These are phyloP conservation scores for Vitis hybrid DNA, from an alignment of 177 flowering plant genomes.

Conservation along the genomic window DNA sequence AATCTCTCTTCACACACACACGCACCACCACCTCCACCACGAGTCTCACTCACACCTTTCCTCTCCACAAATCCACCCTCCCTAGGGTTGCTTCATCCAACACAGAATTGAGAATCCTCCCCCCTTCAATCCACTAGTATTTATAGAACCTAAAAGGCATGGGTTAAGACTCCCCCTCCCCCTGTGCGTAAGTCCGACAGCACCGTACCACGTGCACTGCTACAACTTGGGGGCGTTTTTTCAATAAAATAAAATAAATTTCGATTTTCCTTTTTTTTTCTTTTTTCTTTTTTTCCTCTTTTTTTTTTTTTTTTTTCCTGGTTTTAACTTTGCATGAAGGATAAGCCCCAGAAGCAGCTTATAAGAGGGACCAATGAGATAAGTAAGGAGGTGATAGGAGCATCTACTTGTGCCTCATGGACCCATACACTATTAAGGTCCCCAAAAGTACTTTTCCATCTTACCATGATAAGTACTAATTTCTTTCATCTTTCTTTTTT, in stretches of 20 bases:
- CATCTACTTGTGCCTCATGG: background rate
- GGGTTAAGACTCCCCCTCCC: constrained; percentile 3
- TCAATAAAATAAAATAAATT: no score
- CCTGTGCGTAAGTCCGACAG: background rate
- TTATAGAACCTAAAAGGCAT: no score
- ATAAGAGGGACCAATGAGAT: constrained; percentile 7
- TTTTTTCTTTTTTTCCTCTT: background rate
- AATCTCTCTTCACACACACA: constrained; percentile 12
- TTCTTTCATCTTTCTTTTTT: background rate
- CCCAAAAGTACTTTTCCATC: background rate
- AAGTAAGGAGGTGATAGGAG: constrained; percentile 6
- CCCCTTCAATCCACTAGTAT: background rate
- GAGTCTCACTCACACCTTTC: constrained; percentile 7
- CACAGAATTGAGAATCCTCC: no score
- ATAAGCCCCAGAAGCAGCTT: background rate
- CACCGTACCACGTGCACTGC: no score
- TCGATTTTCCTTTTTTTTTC: background rate
- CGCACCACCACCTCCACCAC: background rate
- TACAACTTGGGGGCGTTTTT: no score
- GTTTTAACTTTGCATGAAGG: no score
- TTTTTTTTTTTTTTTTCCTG: background rate
- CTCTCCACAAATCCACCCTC: background rate
- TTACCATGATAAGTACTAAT: constrained; percentile 16
- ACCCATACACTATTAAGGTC: background rate
- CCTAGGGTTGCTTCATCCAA: no score